Evolutionary conservation across 192 early-diverging fungal species (phyloP).

Genomic region (Funneliformis geosporum): DNA sequence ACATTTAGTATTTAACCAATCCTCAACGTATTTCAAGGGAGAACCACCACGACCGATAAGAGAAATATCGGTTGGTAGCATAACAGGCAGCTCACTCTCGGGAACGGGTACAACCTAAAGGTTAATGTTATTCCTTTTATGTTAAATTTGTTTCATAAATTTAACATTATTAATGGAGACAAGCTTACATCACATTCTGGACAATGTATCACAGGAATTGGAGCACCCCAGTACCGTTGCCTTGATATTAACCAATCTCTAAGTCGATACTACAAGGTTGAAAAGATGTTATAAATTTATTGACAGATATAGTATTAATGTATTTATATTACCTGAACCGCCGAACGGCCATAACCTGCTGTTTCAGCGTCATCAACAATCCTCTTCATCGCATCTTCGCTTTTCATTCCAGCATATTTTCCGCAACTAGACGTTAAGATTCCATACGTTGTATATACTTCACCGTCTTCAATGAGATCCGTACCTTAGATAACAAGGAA

Average conservation of each 20-base stretch:
- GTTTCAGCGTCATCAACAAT: constrained; percentile 54
- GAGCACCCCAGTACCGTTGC: constrained; percentile 96
- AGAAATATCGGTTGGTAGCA: constrained; percentile 59
- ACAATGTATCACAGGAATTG: constrained; percentile 94
- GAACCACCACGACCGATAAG: constrained; percentile 71
- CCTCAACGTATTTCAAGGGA: constrained; percentile 60
- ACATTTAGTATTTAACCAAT: constrained; percentile 77
- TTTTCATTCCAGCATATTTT: constrained; percentile 60
- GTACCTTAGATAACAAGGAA: background rate
- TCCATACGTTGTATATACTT: constrained; percentile 55
- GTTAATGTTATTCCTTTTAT: background rate
- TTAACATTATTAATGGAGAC: constrained; percentile 3
- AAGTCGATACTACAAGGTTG: constrained; percentile 67
- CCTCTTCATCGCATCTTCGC: constrained; percentile 54
- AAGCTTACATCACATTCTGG: constrained; percentile 61
- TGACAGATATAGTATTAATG: background rate
- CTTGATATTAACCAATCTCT: constrained; percentile 96
- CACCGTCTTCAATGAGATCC: background rate
- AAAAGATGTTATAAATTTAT: background rate
- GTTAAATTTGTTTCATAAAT: background rate
- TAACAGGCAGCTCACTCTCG: constrained; percentile 73
- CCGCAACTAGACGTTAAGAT: constrained; percentile 58
- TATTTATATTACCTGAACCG: constrained; percentile 39
- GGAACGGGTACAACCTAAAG: constrained; percentile 78
- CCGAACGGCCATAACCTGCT: constrained; percentile 47